Evolutionary conservation across 306 rosid genomes (phyloP).

Genomic region (Citrullus mucosospermus): DNA sequence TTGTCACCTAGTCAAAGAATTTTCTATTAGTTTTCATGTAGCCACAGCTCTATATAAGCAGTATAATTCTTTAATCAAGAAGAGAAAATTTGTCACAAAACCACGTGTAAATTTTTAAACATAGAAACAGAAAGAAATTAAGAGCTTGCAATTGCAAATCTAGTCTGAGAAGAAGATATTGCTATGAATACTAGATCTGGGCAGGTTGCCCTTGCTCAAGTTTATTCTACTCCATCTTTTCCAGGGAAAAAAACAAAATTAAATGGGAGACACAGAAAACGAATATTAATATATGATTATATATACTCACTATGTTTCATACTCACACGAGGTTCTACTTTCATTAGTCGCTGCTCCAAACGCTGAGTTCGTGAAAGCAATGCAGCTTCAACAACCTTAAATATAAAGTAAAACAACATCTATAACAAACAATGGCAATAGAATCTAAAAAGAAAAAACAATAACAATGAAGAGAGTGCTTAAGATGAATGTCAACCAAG

Average conservation of each 20-base stretch:
- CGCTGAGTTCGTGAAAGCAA: conserved; percentile 82
- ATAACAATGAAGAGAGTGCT: not conserved
- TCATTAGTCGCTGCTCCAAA: conserved; percentile 57
- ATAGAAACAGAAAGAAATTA: not conserved
- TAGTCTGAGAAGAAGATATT: not conserved
- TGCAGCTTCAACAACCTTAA: conserved; percentile 95
- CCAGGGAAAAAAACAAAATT: not conserved
- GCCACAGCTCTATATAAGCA: not conserved
- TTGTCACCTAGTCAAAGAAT: not conserved
- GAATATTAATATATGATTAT: conserved; percentile 2
- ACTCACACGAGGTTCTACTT: conserved; percentile 99
- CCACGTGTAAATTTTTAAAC: not conserved
- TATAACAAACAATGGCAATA: not conserved
- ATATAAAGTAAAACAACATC: not conserved
- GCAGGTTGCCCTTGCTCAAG: not conserved
- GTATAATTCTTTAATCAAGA: not conserved
- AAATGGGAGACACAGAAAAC: conserved; percentile 1
- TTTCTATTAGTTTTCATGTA: not conserved
- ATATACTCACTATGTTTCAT: conserved; percentile 59
- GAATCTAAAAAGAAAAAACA: not conserved
- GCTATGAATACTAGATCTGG: not conserved
- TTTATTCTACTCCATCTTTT: not conserved
- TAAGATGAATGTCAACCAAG: not conserved
- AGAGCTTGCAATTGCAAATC: not conserved
- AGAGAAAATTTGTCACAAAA: not conserved